phyloP scores from a whole-genome alignment of 2,329 filamentous ascomycete genomes.

The Hypoxylon sp. region DNA sequence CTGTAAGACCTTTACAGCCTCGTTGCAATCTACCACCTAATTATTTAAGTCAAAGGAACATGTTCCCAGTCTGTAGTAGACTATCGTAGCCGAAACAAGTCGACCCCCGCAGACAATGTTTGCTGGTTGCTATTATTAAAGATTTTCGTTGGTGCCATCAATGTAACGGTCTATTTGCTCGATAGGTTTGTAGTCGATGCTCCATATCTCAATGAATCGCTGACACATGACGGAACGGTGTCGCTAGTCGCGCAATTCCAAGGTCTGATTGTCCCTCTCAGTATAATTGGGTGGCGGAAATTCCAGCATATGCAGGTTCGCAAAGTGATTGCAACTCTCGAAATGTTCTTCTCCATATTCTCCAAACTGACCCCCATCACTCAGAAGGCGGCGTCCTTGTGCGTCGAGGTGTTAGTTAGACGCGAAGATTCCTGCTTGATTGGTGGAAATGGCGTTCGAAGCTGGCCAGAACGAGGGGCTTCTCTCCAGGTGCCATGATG shows the following conservation, averaged over 20 bases:
- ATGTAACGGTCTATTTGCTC: background rate
- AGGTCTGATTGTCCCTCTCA: background rate
- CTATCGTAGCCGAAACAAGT: background rate
- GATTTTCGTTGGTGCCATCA: background rate
- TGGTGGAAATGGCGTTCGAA: conserved; percentile 40
- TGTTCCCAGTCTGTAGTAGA: background rate
- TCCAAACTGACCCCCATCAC: conserved; percentile 11
- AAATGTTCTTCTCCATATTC: conserved; percentile 20
- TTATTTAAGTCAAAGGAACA: background rate
- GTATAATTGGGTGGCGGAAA: conserved; percentile 18
- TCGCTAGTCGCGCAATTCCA: conserved; percentile 6
- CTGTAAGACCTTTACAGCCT: background rate
- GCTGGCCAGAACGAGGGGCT: conserved; percentile 36
- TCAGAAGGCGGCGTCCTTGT: conserved; percentile 9
- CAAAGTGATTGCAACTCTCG: conserved; percentile 33
- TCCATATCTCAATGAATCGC: conserved; percentile 18
- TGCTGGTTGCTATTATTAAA: background rate
- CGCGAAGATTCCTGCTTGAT: conserved; percentile 37
- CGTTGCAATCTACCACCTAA: background rate
- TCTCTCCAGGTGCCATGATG: conserved; percentile 1
- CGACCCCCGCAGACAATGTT: background rate
- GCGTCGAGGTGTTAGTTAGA: conserved; percentile 22
- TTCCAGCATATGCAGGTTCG: conserved; percentile 27
- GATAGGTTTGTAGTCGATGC: conserved; percentile 14
- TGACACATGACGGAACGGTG: conserved; percentile 10